Base-by-base conservation (phyloP, 1,284 basidiomycete species). In the Ganoderma meredithae region DNA sequence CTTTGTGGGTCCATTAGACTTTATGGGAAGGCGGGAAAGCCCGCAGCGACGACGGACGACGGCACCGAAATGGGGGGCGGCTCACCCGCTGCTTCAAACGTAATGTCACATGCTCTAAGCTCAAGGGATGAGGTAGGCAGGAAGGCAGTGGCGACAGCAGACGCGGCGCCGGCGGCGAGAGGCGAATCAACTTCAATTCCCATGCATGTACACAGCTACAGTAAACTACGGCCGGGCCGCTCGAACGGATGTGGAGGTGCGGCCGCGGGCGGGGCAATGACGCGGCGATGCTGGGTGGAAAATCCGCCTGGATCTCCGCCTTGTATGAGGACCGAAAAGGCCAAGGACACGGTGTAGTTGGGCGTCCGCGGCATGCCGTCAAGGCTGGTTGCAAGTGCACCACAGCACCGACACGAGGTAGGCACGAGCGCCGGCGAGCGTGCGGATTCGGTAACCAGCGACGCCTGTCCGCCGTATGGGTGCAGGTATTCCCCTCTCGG, bases 161-260 rank as follows among this genome's bases (percentile, higher is more conserved):
- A 15, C 33, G 33, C 31, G 55, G 33, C 31, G 55, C 36, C 9
- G 52, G 13, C 36, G 36, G 36, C 36, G 36, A 27, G 25, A 53
- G 25, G 27, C 55, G 55, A 56, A 56, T 31, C 25, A 56, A 36
- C 55, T 53, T 36, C 55, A 15, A 33, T 36, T 56, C 55, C 55
- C 33, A 56, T 36, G 33, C 31, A n/a, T 8, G 19, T 56, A 56
- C 55, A 56, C n/a, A 36, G 55, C 31, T 56, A 19, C n/a, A 31
- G 27, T 31, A 31, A n/a, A 36, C 15, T 56, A 36, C 27, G 55
- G 19, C 31, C 12, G 55, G 15, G 55, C 31, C 55, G 55, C 55
- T 36, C 27, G 27, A 36, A 33, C 27, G 19, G 6, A 56, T 19
- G 12, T 31, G 55, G 33, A 47, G 55, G 55, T 56, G 17, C 17